Evolutionary conservation across 2,329 filamentous ascomycete genomes (phyloP), one percentile per base, ranked within the genome.

Genomic region (Cadophora gregata): DNA sequence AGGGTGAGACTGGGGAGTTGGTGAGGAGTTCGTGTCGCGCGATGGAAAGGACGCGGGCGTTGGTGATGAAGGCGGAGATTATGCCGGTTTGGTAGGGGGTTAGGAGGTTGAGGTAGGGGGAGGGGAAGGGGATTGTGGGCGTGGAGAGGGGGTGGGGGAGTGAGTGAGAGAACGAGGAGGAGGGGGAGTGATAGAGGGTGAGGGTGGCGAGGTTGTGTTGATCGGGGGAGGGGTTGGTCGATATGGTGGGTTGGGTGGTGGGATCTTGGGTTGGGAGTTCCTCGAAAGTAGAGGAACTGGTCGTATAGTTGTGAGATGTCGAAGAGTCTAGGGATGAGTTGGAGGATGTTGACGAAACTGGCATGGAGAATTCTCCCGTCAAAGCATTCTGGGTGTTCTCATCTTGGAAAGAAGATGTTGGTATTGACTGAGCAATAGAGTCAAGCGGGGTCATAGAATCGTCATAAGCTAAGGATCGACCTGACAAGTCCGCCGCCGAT

Each of bases 1-100:
- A 80, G 1, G 77, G 78, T 1, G 79, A 80, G 21, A 75, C 53
- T 33, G 42, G 55, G 14, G 16, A 1, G 10, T 45, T 47, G 19
- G 16, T 33, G 14, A 67, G 27, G 42, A 72, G 53, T 12, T 12
- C 67, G 3, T 67, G 48, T 7, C 76, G 25, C 33, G 74, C 60
- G 48, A 78, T 70, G 5, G 73, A 74, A 4, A 78, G 70, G 27
- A 66, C 69, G 8, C 67, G 68, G 0, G 76, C 73, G 56, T 77
- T 78, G 24, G 69, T 59, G 9, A 77, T 31, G 42, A 67, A 74
- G 5, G 75, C 75, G 12, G 62, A 53, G 42, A 76, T 65, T 27
- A 72, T 67, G 8, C 68, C 50, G 14, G 71, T 72, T n/a, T 69
- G 70, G 48, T 68, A 63, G 16, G 68, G 67, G 29, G 71, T 67